Percentiles rank a stretch among this genome's conserved stretches.
phyloP scores from a whole-genome alignment of 2,329 filamentous ascomycete species.

The Nannizziopsis arthrosporioides region DNA sequence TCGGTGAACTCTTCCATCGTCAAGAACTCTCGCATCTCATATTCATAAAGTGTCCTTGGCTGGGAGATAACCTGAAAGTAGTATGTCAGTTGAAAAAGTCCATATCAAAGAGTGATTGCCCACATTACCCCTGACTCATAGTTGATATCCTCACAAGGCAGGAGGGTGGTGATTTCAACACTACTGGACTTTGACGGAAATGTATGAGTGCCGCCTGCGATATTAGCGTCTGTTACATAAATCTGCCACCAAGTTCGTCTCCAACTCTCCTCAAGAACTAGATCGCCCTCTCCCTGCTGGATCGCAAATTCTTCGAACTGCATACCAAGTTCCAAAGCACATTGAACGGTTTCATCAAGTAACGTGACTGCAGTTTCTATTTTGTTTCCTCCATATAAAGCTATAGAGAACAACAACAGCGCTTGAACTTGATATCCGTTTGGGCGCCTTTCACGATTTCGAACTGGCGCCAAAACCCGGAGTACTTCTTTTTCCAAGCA shows the following conservation, averaged over 20 bases:
- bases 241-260: slow-evolving; percentile 29
- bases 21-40: slow-evolving; percentile 25
- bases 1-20: slow-evolving; percentile 12
- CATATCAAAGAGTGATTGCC: background rate
- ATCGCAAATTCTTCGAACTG: slow-evolving; percentile 20
- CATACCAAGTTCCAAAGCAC: slow-evolving; percentile 20
- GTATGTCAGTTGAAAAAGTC: background rate
- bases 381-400: slow-evolving; percentile 12
- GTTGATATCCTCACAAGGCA: slow-evolving; percentile 26
- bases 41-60: slow-evolving; percentile 24
- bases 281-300: slow-evolving; percentile 44
- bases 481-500: slow-evolving; percentile 3
- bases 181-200: slow-evolving; percentile 16
- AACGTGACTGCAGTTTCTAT: slow-evolving; percentile 8
- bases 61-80: slow-evolving; percentile 19
- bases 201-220: slow-evolving; percentile 48
- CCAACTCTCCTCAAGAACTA: slow-evolving; percentile 36
- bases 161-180: slow-evolving; percentile 19
- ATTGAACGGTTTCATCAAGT: slow-evolving; percentile 8
- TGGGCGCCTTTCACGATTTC: background rate
- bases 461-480: slow-evolving; percentile 1
- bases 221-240: slow-evolving; percentile 64
- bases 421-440: slow-evolving; percentile 18
- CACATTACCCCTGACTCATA: slow-evolving; percentile 23
- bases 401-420: slow-evolving; percentile 20